A percentile compares a stretch with the other conserved stretches of the same genome.
phyloP scores from a whole-genome alignment of 352 stramenopile species.

The Peronospora belbahrii region DNA sequence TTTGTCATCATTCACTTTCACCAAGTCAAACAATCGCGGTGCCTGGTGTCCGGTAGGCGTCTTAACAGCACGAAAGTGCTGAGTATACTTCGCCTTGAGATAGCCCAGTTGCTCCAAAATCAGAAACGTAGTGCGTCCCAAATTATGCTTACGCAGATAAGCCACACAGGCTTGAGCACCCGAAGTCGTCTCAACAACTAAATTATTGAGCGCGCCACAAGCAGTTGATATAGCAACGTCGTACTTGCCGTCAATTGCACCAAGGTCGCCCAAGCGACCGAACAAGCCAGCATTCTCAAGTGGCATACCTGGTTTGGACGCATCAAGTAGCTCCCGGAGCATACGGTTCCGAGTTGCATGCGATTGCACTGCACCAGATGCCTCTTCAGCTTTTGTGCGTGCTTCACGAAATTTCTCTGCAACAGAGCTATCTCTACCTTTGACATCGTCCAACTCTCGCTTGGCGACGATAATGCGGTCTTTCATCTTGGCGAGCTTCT shows the following conservation, averaged over 20 bases:
- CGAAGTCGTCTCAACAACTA: constrained; percentile 95
- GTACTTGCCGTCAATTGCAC: constrained; percentile 92
- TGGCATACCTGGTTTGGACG: constrained; percentile 83
- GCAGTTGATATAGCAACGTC: constrained; percentile 98
- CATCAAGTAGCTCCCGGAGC: constrained; percentile 89
- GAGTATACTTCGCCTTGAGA: constrained; percentile 55
- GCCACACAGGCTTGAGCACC: constrained; percentile 93
- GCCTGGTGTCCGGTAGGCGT: constrained; percentile 37
- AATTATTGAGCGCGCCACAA: constrained; percentile 92
- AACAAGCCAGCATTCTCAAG: constrained; percentile 89
- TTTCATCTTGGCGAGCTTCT: constrained; percentile 65
- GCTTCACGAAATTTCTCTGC: constrained; percentile 54
- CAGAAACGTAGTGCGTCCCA: constrained; percentile 95
- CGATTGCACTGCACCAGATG: constrained; percentile 51
- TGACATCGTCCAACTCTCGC: constrained; percentile 62
- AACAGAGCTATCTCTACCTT: constrained; percentile 40
- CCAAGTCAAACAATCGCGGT: constrained; percentile 84
- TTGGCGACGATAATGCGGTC: constrained; percentile 69
- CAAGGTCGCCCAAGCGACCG: constrained; percentile 95
- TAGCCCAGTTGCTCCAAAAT: constrained; percentile 96
- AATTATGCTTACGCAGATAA: constrained; percentile 91
- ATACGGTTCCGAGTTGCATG: constrained; percentile 69
- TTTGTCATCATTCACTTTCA: constrained; percentile 82
- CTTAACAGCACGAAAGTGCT: constrained; percentile 51
- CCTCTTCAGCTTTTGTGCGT: constrained; percentile 75